Conservation (phyloP, 2,329 filamentous ascomycete species). For the Cadophora sp. region DNA sequence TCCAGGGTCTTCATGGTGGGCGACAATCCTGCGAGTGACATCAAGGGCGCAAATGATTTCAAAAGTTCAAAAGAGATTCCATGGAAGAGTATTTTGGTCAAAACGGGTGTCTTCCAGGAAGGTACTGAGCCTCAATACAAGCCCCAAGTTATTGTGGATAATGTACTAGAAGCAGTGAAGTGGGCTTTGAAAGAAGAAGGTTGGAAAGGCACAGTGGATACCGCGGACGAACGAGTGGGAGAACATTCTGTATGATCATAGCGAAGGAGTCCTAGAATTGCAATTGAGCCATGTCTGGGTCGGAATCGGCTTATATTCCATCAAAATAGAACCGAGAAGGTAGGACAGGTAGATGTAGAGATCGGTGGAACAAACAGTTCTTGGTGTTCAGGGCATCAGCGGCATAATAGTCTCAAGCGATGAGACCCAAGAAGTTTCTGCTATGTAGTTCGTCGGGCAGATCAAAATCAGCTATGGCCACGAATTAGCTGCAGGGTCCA, state of each 20-base stretch:
- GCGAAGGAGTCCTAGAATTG: background rate
- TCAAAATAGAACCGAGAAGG: background rate
- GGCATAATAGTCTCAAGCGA: too few relatives aligned
- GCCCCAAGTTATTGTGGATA: constrained; percentile 71
- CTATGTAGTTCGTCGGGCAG: too few relatives aligned
- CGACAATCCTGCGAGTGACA: constrained; percentile 89
- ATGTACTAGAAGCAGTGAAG: constrained; percentile 78
- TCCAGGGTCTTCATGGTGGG: constrained; percentile 90
- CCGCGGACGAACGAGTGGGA: background rate
- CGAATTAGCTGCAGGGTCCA: too few relatives aligned
- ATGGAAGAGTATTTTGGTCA: constrained; percentile 80
- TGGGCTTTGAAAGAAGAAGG: constrained; percentile 71
- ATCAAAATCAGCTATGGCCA: too few relatives aligned
- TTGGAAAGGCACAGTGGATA: constrained; percentile 17
- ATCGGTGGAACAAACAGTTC: too few relatives aligned
- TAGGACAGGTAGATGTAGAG: too few relatives aligned
- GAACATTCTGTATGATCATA: background rate
- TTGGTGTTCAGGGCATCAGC: too few relatives aligned
- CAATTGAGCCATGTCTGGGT: background rate
- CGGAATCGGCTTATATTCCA: background rate
- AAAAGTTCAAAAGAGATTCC: constrained; percentile 68
- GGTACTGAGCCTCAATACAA: constrained; percentile 61
- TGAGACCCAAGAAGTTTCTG: too few relatives aligned
- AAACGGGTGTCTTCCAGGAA: constrained; percentile 77
- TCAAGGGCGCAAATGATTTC: constrained; percentile 83